Base-by-base conservation (phyloP, 208 protist genomes). In the Crithidia acanthocephali region DNA sequence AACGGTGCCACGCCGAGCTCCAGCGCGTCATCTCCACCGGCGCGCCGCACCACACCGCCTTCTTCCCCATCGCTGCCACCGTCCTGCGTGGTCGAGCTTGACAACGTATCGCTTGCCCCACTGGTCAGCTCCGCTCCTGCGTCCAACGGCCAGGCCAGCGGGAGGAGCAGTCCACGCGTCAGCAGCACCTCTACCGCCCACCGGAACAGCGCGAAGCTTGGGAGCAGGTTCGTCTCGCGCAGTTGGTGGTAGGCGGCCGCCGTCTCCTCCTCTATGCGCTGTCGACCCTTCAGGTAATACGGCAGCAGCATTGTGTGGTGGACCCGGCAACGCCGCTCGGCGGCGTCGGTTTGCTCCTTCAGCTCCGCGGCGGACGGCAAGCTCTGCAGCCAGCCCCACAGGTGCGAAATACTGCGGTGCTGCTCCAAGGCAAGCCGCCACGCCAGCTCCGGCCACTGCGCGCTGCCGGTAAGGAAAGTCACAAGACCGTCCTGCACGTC, bases 1-100 rank as follows among this genome's bases (percentile, higher is more conserved):
- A 89, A 95, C 40, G 92, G 92, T 33, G 91, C 78, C 28, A 96
- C 83, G n/a, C 81, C 92, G 15, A 94, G 62, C 74, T 96, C 88
- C 13, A 63, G 33, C 15, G 44, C 20, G 15, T 25, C 61, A 1
- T 23, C 64, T 13, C 57, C 44, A 2, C 45, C 56, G 8, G 18
- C 18, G 6, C 9, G 10, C 64, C 18, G 8, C 50, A 4, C 10
- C 35, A 0, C 32, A 0, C 57, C 11, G 2, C 6, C 57, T 62
- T 23, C 37, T 11, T 15, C 57, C 33, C 37, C 23, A 8, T 13
- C 35, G 9, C 2, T 5, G 11, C 8, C 6, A 3, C 37, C 11
- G 7, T 50, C 8, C 16, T 47, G 57, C 23, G 10, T 18, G 7
- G 8, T 57, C 15, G 16, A 35, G 20, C 7, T 22, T n/a, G n/a